Evolutionary conservation across 148 eudicot genomes (phyloP).

Genomic region (Rhododendron henanense): DNA sequence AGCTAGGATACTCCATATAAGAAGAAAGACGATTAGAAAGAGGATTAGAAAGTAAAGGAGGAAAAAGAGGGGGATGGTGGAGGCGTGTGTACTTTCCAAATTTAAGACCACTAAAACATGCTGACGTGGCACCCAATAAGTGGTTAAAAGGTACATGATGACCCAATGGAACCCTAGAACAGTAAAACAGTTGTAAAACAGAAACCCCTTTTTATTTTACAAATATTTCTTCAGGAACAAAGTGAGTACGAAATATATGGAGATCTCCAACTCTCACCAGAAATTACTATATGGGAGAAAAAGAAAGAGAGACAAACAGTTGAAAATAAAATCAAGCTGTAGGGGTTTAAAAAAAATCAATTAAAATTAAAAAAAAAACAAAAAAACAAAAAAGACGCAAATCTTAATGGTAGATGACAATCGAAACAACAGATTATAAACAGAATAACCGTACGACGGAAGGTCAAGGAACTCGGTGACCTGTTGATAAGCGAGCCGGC

Average conservation of each 20-base stretch:
- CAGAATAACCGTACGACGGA: background rate
- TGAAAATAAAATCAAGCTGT: background rate
- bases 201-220: background rate
- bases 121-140: background rate
- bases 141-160: background rate
- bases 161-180: conserved; percentile 12
- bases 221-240: background rate
- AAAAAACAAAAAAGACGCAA: background rate
- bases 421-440: background rate
- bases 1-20: background rate
- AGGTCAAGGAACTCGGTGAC: background rate
- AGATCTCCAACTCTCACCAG: background rate
- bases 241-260: background rate
- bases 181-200: background rate
- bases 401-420: background rate
- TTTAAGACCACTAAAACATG: background rate
- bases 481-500: background rate
- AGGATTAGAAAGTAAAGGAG: background rate
- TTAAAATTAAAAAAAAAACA: background rate
- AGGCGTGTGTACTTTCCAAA: background rate
- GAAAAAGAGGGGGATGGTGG: background rate
- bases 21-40: background rate
- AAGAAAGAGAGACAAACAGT: background rate
- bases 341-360: background rate
- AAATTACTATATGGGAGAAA: background rate